Conservation (phyloP, 345 rosid genomes). For the Luvunga scandens region DNA sequence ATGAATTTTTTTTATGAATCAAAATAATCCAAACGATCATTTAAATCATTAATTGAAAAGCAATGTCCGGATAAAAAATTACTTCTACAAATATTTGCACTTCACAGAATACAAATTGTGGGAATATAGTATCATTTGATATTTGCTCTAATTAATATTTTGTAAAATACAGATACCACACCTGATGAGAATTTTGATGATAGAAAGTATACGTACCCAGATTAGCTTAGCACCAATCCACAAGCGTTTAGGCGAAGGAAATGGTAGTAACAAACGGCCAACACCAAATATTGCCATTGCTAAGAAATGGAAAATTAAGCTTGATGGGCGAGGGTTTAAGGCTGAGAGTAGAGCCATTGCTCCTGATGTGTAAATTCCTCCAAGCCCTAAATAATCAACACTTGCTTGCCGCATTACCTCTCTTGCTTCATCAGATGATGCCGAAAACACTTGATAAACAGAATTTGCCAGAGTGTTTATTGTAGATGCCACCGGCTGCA, state of each 20-base stretch:
- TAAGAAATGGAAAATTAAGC: conserved; percentile 48
- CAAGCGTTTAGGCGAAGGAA: conserved; percentile 38
- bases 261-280: conserved; percentile 43
- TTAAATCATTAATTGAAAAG: background rate
- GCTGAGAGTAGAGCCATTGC: conserved; percentile 49
- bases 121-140: background rate
- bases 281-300: conserved; percentile 46
- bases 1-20: background rate
- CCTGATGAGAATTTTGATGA: too few relatives aligned
- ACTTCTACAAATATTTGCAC: too few relatives aligned
- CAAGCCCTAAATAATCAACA: conserved; percentile 48
- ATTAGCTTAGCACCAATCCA: conserved; percentile 45
- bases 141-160: background rate
- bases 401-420: conserved; percentile 45
- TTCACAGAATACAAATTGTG: background rate
- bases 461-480: conserved; percentile 48
- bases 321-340: conserved; percentile 42
- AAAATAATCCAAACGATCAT: background rate
- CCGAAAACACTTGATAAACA: conserved; percentile 42
- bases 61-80: too few relatives aligned
- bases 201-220: conserved; percentile 22
- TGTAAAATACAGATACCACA: too few relatives aligned
- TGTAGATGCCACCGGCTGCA: conserved; percentile 48
- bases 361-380: conserved; percentile 40
- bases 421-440: conserved; percentile 43